These are phyloP conservation scores for Mycena galopus DNA, from an alignment of 768 basidiomycete genomes.

Conservation along the genomic window DNA sequence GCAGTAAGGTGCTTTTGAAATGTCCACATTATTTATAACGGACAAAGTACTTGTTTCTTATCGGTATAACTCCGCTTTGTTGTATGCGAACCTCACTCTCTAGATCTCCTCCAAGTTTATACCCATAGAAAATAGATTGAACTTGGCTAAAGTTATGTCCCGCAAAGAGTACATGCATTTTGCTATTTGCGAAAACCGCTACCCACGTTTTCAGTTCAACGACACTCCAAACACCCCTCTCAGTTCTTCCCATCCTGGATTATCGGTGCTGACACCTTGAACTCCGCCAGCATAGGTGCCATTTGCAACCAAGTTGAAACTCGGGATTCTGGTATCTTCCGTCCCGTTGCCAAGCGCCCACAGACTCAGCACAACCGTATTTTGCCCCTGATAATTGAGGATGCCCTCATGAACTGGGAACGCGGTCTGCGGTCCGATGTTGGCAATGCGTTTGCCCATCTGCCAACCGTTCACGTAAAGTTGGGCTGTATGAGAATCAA, in stretches of 20 bases:
- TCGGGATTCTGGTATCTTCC: conserved; percentile 28
- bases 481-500: conserved; percentile 15
- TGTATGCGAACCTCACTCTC: no score
- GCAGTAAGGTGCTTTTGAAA: background rate
- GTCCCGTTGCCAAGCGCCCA: conserved; percentile 33
- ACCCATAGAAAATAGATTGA: no score
- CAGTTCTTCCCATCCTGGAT: conserved; percentile 30
- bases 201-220: background rate
- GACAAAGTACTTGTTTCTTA: no score
- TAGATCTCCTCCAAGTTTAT: no score
- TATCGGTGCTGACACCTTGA: conserved; percentile 4
- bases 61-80: no score
- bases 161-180: no score
- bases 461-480: conserved; percentile 75
- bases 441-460: conserved; percentile 66
- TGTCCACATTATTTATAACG: background rate
- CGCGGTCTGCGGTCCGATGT: conserved; percentile 51
- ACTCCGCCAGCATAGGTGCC: conserved; percentile 27
- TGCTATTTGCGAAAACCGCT: no score
- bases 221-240: conserved; percentile 24
- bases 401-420: conserved; percentile 35
- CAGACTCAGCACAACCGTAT: conserved; percentile 31
- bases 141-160: no score
- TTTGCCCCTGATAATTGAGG: conserved; percentile 24
- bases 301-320: conserved; percentile 29